Evolutionary conservation across 139 green algal species (phyloP).

Genomic region (Tetraselmis chui): DNA sequence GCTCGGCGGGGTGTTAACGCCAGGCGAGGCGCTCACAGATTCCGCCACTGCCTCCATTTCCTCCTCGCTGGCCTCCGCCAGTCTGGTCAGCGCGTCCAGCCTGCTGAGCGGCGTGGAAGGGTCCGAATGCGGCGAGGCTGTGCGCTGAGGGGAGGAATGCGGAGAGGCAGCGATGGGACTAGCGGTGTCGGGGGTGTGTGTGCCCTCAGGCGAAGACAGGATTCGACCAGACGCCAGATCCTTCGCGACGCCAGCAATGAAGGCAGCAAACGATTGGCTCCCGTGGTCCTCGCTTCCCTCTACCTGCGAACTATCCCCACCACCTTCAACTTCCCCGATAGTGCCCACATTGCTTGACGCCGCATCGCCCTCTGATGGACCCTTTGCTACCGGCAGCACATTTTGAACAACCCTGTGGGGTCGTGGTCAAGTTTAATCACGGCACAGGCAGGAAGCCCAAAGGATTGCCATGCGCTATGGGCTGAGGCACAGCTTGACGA

Average conservation of each 20-base stretch:
- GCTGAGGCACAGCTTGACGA: too few relatives aligned
- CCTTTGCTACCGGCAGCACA: too few relatives aligned
- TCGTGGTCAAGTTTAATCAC: too few relatives aligned
- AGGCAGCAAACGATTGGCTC: background rate
- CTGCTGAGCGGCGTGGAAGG: background rate
- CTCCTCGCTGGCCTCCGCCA: background rate
- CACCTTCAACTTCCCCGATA: too few relatives aligned
- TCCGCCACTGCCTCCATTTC: background rate
- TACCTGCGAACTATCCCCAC: too few relatives aligned
- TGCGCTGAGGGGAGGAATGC: background rate
- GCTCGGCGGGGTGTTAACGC: too few relatives aligned
- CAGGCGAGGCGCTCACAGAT: background rate
- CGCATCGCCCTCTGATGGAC: too few relatives aligned
- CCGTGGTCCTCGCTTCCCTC: too few relatives aligned
- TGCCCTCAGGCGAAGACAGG: background rate
- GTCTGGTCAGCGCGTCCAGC: background rate
- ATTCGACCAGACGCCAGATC: background rate
- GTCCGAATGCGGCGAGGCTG: background rate
- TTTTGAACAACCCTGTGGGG: too few relatives aligned
- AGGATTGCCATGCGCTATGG: too few relatives aligned
- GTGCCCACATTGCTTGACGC: too few relatives aligned
- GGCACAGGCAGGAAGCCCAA: too few relatives aligned
- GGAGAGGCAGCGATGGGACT: background rate
- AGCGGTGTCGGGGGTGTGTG: background rate
- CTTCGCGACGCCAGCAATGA: background rate